Percentiles rank a stretch among this genome's conserved stretches.
phyloP scores from a whole-genome alignment of 2,329 filamentous ascomycete genomes.

The Alternaria sp. region DNA sequence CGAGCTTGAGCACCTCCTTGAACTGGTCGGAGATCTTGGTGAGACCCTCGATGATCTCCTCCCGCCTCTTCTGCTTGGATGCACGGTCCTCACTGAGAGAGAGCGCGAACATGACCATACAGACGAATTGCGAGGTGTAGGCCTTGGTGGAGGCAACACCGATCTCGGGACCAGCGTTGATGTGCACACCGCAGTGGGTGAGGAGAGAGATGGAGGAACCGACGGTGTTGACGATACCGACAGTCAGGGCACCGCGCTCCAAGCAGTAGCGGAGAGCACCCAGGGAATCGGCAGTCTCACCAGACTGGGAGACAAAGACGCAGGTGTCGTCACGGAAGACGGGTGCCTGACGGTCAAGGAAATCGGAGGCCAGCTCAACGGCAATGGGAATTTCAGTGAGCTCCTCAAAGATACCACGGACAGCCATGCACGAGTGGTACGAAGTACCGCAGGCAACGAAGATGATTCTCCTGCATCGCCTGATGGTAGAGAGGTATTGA shows the following conservation, averaged over 20 bases:
- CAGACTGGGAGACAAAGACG: conserved; percentile 98
- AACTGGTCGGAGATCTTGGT: conserved; percentile 88
- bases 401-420: conserved; percentile 97
- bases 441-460: conserved; percentile 99
- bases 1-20: conserved; percentile 86
- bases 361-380: conserved; percentile 96
- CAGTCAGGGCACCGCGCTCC: conserved; percentile 94
- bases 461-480: conserved; percentile 94
- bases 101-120: conserved; percentile 99
- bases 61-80: conserved; percentile 87
- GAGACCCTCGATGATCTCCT: conserved; percentile 96
- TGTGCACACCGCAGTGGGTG: conserved; percentile 99
- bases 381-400: conserved; percentile 97
- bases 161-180: conserved; percentile 98
- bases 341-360: conserved; percentile 93
- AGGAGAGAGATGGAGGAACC: conserved; percentile 98
- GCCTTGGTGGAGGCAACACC: conserved; percentile 99
- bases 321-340: conserved; percentile 99
- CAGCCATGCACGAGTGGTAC: conserved; percentile 99
- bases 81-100: conserved; percentile 95
- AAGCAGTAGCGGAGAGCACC: conserved; percentile 98
- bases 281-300: conserved; percentile 96
- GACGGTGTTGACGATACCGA: conserved; percentile 98
- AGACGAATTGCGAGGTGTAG: conserved; percentile 98
- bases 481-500: conserved; percentile 95